A percentile compares a stretch with the other conserved stretches of the same genome.
Evolutionary conservation across 768 basidiomycete species (phyloP).

Genomic region (Tricholomella constricta): DNA sequence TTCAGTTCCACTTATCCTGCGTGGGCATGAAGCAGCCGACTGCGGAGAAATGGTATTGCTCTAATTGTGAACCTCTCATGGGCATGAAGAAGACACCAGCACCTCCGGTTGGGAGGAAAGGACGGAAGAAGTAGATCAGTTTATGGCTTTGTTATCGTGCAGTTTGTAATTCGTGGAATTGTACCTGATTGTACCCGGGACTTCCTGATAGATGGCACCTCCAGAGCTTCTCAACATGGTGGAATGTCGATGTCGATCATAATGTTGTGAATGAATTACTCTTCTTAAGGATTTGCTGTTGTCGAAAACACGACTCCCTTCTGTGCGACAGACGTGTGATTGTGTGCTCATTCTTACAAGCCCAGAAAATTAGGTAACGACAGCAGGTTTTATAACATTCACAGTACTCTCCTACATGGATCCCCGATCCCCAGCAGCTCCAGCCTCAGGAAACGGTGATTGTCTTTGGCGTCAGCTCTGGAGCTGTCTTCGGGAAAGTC

Average conservation of each 20-base stretch:
- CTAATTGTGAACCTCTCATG: constrained; percentile 42
- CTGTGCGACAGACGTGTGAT: no score
- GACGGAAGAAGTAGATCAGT: constrained; percentile 22
- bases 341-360: no score
- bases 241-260: no score
- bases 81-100: constrained; percentile 23
- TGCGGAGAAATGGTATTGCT: constrained; percentile 59
- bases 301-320: no score
- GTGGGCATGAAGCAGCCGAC: constrained; percentile 53
- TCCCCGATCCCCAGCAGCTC: background rate
- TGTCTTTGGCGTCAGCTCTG: constrained; percentile 45
- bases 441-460: constrained; percentile 25
- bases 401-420: no score
- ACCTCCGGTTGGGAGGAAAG: constrained; percentile 25
- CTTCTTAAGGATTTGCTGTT: no score
- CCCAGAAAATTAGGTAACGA: no score
- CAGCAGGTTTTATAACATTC: no score
- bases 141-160: no score
- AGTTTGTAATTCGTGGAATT: background rate
- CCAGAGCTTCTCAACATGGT: no score
- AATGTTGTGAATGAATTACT: no score
- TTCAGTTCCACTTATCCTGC: constrained; percentile 63
- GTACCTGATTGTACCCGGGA: background rate
- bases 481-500: constrained; percentile 14
- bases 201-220: background rate